Evolutionary conservation across 805 yeast genomes (phyloP).

Genomic region (Lipomyces sp.): DNA sequence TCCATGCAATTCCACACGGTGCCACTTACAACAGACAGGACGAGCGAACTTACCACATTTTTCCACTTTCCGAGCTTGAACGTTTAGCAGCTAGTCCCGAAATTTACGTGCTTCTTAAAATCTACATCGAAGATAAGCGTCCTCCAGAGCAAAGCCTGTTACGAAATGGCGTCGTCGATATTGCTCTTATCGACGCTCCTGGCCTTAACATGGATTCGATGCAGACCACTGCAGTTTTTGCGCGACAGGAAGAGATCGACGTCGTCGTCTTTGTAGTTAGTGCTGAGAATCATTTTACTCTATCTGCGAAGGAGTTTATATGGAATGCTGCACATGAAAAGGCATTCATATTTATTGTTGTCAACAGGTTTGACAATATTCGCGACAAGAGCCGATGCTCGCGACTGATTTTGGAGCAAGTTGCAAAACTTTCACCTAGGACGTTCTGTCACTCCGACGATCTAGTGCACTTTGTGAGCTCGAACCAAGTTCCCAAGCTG

Average conservation of each 20-base stretch:
- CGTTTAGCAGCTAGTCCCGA: slow-evolving; percentile 73
- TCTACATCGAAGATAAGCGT: slow-evolving; percentile 79
- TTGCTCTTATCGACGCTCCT: slow-evolving; percentile 93
- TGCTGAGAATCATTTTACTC: slow-evolving; percentile 94
- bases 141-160: slow-evolving; percentile 70
- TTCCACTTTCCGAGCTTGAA: slow-evolving; percentile 60
- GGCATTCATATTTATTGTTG: slow-evolving; percentile 89
- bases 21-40: slow-evolving; percentile 57
- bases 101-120: slow-evolving; percentile 70
- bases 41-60: slow-evolving; percentile 66
- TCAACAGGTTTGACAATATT: slow-evolving; percentile 88
- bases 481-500: slow-evolving; percentile 54
- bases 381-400: slow-evolving; percentile 79
- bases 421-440: slow-evolving; percentile 83
- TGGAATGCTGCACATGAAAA: slow-evolving; percentile 89
- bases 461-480: slow-evolving; percentile 90
- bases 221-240: slow-evolving; percentile 92
- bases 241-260: slow-evolving; percentile 96
- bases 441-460: slow-evolving; percentile 86
- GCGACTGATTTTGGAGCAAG: slow-evolving; percentile 78
- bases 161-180: slow-evolving; percentile 89
- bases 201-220: slow-evolving; percentile 92
- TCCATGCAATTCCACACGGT: slow-evolving; percentile 76
- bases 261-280: slow-evolving; percentile 93
- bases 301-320: slow-evolving; percentile 92